phyloP scores from a whole-genome alignment of 805 yeast species.

The Teunomyces pallodes region DNA sequence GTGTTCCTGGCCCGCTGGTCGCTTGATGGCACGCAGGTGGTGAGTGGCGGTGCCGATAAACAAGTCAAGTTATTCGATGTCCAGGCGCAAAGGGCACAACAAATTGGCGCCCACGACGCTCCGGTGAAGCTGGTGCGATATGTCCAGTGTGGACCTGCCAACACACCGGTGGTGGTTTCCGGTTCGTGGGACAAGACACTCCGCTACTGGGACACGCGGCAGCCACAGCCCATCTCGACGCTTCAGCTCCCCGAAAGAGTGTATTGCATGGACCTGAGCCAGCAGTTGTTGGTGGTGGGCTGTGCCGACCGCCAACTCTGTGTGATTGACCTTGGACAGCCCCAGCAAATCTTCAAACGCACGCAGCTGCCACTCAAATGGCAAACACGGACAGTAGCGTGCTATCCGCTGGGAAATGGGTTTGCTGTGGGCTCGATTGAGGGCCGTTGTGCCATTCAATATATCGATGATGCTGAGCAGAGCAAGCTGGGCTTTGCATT shows the following conservation, averaged over 20 bases:
- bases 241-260: conserved; percentile 86
- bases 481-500: conserved; percentile 77
- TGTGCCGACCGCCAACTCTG: conserved; percentile 86
- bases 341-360: conserved; percentile 76
- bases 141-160: conserved; percentile 82
- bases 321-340: conserved; percentile 76
- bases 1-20: conserved; percentile 83
- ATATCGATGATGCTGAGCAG: conserved; percentile 80
- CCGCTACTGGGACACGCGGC: conserved; percentile 92
- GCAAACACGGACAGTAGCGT: conserved; percentile 80
- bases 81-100: conserved; percentile 75
- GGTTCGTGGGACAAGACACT: conserved; percentile 97
- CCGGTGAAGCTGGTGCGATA: conserved; percentile 72
- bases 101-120: conserved; percentile 82
- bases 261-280: conserved; percentile 81
- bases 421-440: conserved; percentile 91
- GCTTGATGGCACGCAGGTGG: conserved; percentile 80
- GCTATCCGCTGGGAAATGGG: conserved; percentile 91
- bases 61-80: conserved; percentile 81
- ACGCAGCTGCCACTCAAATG: conserved; percentile 76
- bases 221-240: conserved; percentile 77
- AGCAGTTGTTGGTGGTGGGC: conserved; percentile 83
- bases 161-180: conserved; percentile 77
- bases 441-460: conserved; percentile 94
- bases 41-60: conserved; percentile 89